A percentile compares a stretch with the other conserved stretches of the same genome.
Evolutionary conservation across 2,329 filamentous ascomycete species (phyloP).

Genomic region (Paecilomyces variotii): DNA sequence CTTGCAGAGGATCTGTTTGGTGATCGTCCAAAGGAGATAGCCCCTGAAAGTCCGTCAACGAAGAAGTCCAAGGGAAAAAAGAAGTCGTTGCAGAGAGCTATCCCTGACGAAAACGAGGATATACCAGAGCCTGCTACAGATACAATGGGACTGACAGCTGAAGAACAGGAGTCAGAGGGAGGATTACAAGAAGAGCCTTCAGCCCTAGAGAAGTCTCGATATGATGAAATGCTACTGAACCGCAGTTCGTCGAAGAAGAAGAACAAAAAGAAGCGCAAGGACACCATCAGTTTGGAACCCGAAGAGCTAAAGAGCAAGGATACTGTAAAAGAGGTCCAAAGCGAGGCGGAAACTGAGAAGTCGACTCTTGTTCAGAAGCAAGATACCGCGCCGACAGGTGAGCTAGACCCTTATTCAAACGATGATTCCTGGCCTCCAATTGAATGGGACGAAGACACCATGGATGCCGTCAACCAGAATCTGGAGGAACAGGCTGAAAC

Average conservation of each 20-base stretch:
- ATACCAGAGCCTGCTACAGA: background rate
- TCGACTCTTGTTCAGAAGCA: conserved; percentile 1
- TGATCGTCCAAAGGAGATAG: conserved; percentile 2
- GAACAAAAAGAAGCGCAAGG: conserved; percentile 17
- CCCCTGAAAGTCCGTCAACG: conserved; percentile 11
- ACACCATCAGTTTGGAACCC: conserved; percentile 9
- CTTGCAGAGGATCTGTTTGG: conserved; percentile 4
- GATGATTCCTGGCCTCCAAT: conserved; percentile 27
- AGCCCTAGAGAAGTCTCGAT: background rate
- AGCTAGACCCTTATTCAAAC: background rate
- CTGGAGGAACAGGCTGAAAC: conserved; percentile 11
- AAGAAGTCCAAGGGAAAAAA: conserved; percentile 35
- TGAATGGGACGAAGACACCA: conserved; percentile 24
- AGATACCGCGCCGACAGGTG: background rate
- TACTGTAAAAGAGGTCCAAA: background rate
- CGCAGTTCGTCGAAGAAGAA: conserved; percentile 14
- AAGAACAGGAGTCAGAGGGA: background rate
- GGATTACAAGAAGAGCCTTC: background rate
- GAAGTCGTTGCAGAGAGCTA: conserved; percentile 21
- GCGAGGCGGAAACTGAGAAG: background rate
- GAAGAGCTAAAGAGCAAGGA: conserved; percentile 2
- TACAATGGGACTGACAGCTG: background rate
- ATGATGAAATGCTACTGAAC: background rate
- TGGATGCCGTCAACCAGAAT: background rate
- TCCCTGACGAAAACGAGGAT: conserved; percentile 8